Conservation (phyloP, 108 stramenopile genomes). For the Stephanodiscus minutulus region DNA sequence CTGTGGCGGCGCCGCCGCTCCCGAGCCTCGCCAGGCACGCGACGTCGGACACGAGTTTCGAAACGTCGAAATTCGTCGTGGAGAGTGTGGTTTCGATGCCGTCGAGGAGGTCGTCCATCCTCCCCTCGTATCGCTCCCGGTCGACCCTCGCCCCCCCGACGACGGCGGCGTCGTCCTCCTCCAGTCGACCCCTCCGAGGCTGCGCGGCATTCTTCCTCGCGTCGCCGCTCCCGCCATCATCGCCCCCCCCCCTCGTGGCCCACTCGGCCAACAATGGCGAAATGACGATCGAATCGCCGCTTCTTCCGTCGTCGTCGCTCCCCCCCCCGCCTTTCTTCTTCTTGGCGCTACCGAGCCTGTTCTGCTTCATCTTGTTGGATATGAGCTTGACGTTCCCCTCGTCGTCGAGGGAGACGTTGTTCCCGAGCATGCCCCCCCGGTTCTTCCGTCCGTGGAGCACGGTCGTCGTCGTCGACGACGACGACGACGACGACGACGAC, state of each 20-base stretch:
- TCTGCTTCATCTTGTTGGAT: conserved; percentile 43
- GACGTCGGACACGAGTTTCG: conserved; percentile 23
- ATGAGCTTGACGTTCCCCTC: conserved; percentile 32
- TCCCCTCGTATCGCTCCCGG: not conserved
- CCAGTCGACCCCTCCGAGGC: conserved; percentile 1
- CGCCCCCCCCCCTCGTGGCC: conserved; percentile 18
- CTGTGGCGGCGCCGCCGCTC: not conserved
- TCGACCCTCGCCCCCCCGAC: not conserved
- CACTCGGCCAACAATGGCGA: conserved; percentile 47
- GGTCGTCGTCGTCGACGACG: conserved; percentile 7
- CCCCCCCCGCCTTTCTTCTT: not conserved
- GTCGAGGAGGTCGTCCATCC: conserved; percentile 27
- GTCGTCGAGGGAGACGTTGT: conserved; percentile 40
- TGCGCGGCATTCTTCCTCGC: too few relatives aligned
- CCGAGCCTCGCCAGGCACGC: conserved; percentile 17
- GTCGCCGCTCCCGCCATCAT: too few relatives aligned
- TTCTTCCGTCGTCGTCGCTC: not conserved
- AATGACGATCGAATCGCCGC: conserved; percentile 19
- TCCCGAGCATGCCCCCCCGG: conserved; percentile 39
- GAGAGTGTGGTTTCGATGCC: conserved; percentile 26
- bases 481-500: not conserved
- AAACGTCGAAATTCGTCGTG: conserved; percentile 32
- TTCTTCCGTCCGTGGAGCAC: conserved; percentile 26
- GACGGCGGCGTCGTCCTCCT: conserved; percentile 2
- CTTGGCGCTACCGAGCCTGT: conserved; percentile 13